Base-by-base conservation (phyloP, 192 early-diverging fungal species). In the Podila epigama region DNA sequence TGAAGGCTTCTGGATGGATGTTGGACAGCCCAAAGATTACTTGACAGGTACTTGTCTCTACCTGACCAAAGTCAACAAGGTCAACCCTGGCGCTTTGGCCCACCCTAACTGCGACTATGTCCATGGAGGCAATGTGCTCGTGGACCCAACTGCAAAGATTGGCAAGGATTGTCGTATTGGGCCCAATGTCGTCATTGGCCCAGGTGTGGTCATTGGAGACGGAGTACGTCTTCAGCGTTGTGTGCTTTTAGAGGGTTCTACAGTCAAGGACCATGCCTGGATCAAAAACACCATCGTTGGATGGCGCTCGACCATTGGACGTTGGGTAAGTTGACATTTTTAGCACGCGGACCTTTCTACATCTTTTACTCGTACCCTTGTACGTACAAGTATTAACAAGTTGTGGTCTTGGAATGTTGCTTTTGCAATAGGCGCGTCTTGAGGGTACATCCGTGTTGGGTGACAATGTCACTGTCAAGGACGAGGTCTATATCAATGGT, bases 1-100 rank as follows among this genome's bases (percentile, higher is more conserved):
- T 53, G 92, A 94, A 42, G 96, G 96, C 66, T 98, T 93, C 89
- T 99, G 98, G 98, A 96, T 96, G 91, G 98, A 99, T 80, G 97
- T 99, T 62, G 98, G 98, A 37, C 98, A 99, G 81, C 98, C 98
- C 58, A 97, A 96, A 82, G 98, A 99, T 81, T 99, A 92, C 80
- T 85, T 99, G 73, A 95, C 91, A 5, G 98, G 98, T 28, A 95
- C 94, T 27, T 94, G 94, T 58, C 86, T 99, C 55, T 98, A 98
- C 81, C 89, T 99, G 54, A 80, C 88, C 25, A 92, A 93, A 64
- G 61, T 99, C 61, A 75, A 88, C 72, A 92, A 96, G 85, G 86
- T 85, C 68, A 82, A 84, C 42, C 95, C 96, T 39, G 85, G 90
- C 41, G 70, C 83, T 50, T 84, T 97, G 33, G 88, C 88, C 28